Evolutionary conservation across 2,329 filamentous ascomycete genomes (phyloP), one percentile per base, ranked within the genome.

Genomic region (Aspergillus sp.): DNA sequence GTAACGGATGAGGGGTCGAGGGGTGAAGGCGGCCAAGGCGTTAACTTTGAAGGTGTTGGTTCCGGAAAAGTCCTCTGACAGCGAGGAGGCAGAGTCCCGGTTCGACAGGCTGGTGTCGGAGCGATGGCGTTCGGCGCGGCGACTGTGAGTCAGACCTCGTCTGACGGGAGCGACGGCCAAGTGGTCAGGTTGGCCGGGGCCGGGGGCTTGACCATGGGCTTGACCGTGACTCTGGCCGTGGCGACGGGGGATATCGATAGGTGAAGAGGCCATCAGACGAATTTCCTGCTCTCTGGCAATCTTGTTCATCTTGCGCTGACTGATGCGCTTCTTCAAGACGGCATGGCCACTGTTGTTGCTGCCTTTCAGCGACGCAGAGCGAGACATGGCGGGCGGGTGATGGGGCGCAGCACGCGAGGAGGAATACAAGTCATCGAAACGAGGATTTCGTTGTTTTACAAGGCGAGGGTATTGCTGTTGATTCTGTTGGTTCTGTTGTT

Each of bases 201-300:
- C 19, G 19, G 19, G 19, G 19, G 19, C 19, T 19, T 19, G 19
- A 19, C 19, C 19, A 19, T 19, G 19, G 2, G 19, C 19, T 19
- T 19, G 19, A 19, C 19, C 19, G 19, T 32, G 30, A 32, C 3
- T 5, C 30, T 39, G 12, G 27, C 36, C 76, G 7, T 77, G 75
- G 44, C 86, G 79, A 45, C 74, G 76, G 12, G 73, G 68, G 50
- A 82, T 71, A 4, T 86, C 82, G 55, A 83, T 78, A 2, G 77
- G 75, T 50, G 77, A 78, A 36, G 81, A 79, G 60, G 81, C 86
- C 85, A 96, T 87, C 45, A 87, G 82, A 62, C 83, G 86, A 61
- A 96, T 89, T 68, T 95, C 88, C 52, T 87, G 87, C 67, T 95
- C 90, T 48, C 91, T 79, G 48, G 85, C 77, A 61, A 81, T 80